Evolutionary conservation across 768 basidiomycete genomes (phyloP).

Genomic region (Auriscalpium vulgare): DNA sequence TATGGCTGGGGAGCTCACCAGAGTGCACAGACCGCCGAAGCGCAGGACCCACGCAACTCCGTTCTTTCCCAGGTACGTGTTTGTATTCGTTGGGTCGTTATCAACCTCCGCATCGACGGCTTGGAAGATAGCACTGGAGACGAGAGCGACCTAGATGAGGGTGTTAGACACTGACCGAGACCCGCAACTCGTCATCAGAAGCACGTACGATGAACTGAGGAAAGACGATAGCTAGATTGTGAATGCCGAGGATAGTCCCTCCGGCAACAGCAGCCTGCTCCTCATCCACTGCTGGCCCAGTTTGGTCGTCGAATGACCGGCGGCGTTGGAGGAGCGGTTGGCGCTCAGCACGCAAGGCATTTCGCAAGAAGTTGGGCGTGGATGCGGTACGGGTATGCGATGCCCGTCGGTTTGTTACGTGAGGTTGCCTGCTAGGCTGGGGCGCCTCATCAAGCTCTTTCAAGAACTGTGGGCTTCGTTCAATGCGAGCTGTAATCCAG

Average conservation of each 20-base stretch:
- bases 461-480: constrained; percentile 6
- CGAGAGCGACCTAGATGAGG: constrained; percentile 61
- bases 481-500: background rate
- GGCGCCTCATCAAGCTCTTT: constrained; percentile 10
- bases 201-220: constrained; percentile 84
- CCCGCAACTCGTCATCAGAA: background rate
- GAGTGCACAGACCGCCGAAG: constrained; percentile 82
- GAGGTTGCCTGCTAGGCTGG: background rate
- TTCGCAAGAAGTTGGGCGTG: constrained; percentile 31
- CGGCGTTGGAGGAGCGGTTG: constrained; percentile 51
- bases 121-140: constrained; percentile 82
- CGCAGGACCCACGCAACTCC: constrained; percentile 93
- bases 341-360: constrained; percentile 33
- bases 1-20: constrained; percentile 30
- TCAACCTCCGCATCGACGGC: constrained; percentile 57
- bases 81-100: constrained; percentile 35
- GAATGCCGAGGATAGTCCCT: constrained; percentile 89
- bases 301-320: constrained; percentile 47
- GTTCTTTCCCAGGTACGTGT: constrained; percentile 70
- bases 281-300: constrained; percentile 25
- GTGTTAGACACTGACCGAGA: background rate
- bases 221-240: constrained; percentile 91
- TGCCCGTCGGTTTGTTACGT: constrained; percentile 26
- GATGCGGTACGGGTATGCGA: constrained; percentile 50
- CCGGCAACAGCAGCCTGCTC: constrained; percentile 55